These are phyloP conservation scores for Mychonastes homosphaera DNA, from an alignment of 139 green algal genomes.

Conservation along the genomic window DNA sequence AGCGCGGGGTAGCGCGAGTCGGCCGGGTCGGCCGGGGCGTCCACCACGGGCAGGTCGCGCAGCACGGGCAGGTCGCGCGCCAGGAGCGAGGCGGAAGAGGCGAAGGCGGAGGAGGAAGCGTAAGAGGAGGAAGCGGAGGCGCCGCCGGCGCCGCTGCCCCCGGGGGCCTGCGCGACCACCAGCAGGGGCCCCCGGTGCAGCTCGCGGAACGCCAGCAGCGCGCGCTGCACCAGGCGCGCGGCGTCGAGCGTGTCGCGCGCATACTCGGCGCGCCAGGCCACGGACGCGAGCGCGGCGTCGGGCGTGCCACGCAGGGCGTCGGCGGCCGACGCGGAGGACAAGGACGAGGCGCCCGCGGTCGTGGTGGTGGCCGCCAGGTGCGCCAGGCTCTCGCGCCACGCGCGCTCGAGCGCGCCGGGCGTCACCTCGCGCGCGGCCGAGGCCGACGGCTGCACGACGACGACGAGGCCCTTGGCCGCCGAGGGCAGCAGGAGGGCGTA, in stretches of 20 bases:
- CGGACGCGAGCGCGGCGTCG: neutral
- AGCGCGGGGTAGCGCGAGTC: conserved; percentile 53
- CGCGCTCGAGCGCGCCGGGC: conserved; percentile 25
- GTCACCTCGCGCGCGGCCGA: conserved; percentile 34
- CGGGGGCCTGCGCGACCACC: conserved; percentile 26
- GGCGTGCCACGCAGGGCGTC: neutral
- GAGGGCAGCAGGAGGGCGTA: conserved; percentile 46
- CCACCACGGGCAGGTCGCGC: conserved; percentile 48
- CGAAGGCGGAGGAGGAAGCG: too few species aligned
- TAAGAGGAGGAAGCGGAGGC: too few species aligned
- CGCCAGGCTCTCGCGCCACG: conserved; percentile 42
- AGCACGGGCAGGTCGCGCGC: conserved; percentile 46
- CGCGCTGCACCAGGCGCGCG: conserved; percentile 34
- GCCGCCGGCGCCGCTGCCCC: conserved; percentile 2
- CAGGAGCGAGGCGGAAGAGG: conserved; percentile 20
- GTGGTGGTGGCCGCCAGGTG: too few species aligned
- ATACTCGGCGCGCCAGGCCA: conserved; percentile 50
- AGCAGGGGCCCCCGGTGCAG: conserved; percentile 33
- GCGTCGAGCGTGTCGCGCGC: conserved; percentile 39
- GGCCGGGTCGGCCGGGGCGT: conserved; percentile 32
- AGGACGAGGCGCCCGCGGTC: too few species aligned
- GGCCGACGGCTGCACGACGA: conserved; percentile 43
- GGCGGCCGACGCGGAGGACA: too few species aligned
- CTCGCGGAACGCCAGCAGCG: conserved; percentile 35
- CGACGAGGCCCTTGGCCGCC: conserved; percentile 29